A percentile compares a stretch with the other conserved stretches of the same genome.
These are phyloP conservation scores for Salvia miltiorrhiza DNA, from an alignment of 257 asterid species.

Conservation along the genomic window DNA sequence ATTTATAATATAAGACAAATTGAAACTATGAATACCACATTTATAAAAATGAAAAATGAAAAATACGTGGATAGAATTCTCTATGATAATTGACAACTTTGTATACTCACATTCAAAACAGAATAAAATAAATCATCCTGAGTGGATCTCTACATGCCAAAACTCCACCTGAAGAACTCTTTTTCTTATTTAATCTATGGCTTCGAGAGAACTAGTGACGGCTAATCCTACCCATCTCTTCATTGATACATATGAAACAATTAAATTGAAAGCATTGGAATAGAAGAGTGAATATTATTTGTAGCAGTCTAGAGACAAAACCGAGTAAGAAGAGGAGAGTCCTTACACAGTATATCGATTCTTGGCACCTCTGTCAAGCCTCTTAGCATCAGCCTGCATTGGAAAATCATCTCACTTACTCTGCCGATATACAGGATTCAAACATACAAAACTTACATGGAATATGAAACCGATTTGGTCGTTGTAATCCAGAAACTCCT, in stretches of 20 bases:
- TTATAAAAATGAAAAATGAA: not conserved
- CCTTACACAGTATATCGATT: constrained; percentile 52
- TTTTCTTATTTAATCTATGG: not conserved
- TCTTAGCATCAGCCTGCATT: constrained; percentile 68
- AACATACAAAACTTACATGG: constrained; percentile 46
- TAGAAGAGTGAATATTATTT: not conserved
- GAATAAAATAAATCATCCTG: not conserved
- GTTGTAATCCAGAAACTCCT: constrained; percentile 76
- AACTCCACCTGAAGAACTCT: constrained; percentile 1
- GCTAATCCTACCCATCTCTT: too few species aligned
- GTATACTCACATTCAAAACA: not conserved
- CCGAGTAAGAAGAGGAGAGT: not conserved
- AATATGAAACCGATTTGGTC: constrained; percentile 66
- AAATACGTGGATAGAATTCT: not conserved
- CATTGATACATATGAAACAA: too few species aligned
- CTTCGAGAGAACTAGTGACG: not conserved
- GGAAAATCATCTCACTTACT: not conserved
- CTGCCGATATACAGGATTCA: not conserved
- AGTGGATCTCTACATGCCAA: not conserved
- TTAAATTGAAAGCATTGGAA: not conserved
- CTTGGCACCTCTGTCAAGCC: constrained; percentile 53
- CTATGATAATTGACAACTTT: not conserved
- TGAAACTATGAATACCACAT: not conserved
- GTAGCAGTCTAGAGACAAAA: too few species aligned
- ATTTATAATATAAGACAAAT: not conserved